These are phyloP conservation scores for Nemania sp. DNA, from an alignment of 2,329 filamentous ascomycete species.

Conservation along the genomic window DNA sequence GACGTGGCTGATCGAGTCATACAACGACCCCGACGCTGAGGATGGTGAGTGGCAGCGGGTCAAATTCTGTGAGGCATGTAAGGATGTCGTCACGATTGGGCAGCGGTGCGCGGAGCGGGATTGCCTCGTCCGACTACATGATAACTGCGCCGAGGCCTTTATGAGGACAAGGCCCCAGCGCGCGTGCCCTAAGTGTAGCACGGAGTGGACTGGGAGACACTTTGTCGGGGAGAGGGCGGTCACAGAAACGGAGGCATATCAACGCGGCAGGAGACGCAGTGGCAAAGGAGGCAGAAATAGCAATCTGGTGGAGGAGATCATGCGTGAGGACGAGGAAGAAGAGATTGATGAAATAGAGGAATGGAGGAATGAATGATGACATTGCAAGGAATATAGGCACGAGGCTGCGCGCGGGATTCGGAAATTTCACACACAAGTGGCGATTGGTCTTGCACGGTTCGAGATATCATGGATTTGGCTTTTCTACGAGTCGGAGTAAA, in stretches of 20 bases:
- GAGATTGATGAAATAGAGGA: constrained; percentile 47
- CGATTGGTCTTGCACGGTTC: neutral
- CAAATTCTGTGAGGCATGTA: constrained; percentile 89
- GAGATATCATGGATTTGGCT: constrained; percentile 5
- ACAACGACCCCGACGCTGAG: constrained; percentile 79
- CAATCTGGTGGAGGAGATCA: constrained; percentile 52
- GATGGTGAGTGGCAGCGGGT: constrained; percentile 76
- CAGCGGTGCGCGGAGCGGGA: constrained; percentile 77
- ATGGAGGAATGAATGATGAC: constrained; percentile 3
- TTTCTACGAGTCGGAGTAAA: constrained; percentile 5
- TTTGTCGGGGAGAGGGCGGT: constrained; percentile 69
- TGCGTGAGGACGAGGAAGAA: constrained; percentile 48
- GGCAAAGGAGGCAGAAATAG: constrained; percentile 51
- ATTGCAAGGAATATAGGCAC: neutral
- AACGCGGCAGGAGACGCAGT: constrained; percentile 56
- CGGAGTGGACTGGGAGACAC: constrained; percentile 61
- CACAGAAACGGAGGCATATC: constrained; percentile 64
- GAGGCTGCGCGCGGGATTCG: neutral
- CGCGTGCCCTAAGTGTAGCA: constrained; percentile 73
- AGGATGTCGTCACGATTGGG: constrained; percentile 87
- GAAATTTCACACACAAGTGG: neutral
- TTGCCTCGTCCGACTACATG: constrained; percentile 79
- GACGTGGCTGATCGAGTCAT: constrained; percentile 86
- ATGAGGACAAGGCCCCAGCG: constrained; percentile 74
- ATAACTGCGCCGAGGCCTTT: constrained; percentile 78